phyloP scores from a whole-genome alignment of 2,329 filamentous ascomycete species.

The Fusarium aywerte region DNA sequence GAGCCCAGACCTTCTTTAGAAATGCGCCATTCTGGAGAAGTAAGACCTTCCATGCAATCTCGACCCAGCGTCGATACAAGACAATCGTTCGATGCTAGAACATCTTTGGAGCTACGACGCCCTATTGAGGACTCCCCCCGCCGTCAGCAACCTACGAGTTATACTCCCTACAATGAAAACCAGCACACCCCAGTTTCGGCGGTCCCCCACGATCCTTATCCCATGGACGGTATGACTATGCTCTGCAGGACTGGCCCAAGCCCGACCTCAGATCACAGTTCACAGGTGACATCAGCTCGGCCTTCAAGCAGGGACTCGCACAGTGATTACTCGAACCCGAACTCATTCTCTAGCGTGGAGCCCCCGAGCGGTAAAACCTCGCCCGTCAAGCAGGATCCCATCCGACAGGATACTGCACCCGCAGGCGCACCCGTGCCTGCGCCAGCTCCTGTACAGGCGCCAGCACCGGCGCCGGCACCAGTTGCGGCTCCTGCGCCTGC shows the following conservation, averaged over 20 bases:
- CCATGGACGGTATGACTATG: slow-evolving; percentile 96
- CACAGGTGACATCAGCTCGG: slow-evolving; percentile 68
- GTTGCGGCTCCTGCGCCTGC: not conserved
- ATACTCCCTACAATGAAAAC: slow-evolving; percentile 56
- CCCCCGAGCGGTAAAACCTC: slow-evolving; percentile 78
- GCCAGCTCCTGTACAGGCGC: not conserved
- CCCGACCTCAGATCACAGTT: slow-evolving; percentile 65
- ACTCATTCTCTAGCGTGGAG: slow-evolving; percentile 88
- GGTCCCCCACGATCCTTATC: slow-evolving; percentile 92
- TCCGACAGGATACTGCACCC: slow-evolving; percentile 17
- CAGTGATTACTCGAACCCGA: slow-evolving; percentile 90
- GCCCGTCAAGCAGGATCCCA: slow-evolving; percentile 72
- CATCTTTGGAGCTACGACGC: slow-evolving; percentile 41
- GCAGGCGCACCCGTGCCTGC: not conserved
- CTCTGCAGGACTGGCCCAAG: slow-evolving; percentile 84
- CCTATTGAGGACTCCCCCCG: slow-evolving; percentile 44
- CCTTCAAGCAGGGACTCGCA: slow-evolving; percentile 88
- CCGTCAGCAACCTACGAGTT: slow-evolving; percentile 33
- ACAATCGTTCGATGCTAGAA: slow-evolving; percentile 28
- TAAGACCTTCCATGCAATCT: slow-evolving; percentile 28
- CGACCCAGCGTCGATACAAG: slow-evolving; percentile 31
- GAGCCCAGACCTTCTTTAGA: slow-evolving; percentile 34
- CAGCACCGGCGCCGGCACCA: not conserved
- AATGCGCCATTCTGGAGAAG: slow-evolving; percentile 34
- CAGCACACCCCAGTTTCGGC: slow-evolving; percentile 71